Base-by-base conservation (phyloP, 441 rosid species). In the Aleurites moluccanus region DNA sequence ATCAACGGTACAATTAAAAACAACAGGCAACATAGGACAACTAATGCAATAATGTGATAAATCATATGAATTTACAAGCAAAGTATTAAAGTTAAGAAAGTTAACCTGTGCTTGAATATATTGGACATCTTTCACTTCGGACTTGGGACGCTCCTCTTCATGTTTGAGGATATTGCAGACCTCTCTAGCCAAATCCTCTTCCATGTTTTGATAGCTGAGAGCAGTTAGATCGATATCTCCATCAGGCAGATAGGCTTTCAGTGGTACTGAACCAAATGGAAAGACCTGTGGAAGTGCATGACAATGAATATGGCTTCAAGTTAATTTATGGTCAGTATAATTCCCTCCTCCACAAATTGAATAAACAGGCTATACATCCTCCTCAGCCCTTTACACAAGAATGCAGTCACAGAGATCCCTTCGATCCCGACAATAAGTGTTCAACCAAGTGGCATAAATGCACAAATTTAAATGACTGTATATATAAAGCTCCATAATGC, bases 201-300 rank as follows among this genome's bases (percentile, higher is more conserved):
- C 99, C 83, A 72, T 76, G 67, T 85, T 82, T 53, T 74, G 91
- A 77, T 82, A 84, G 77, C 89, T 78, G 57, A 93, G 82, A 35
- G 82, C 86, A 33, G 97, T 96, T 81, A 96, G 83, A 85, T 96
- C 99, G 65, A 96, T 91, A 80, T 93, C 99, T 75, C 99, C 99
- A 75, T 96, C 98, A 56, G 97, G 98, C 66, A 96, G 96, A 85
- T 92, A 96, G 7, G 98, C 88, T 86, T 91, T 93, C 68, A 96
- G 69, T 33, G 98, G 97, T 69, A 93, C 96, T 0, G 98, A 96
- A 63, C 99, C 99, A 87, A 90, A 92, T 65, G 96, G 84, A 80
- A 89, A 87, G 67, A 91, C 93, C 99, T 96, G 81, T 44, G 76
- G 79, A 76, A 78, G 70, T 60, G 59, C 72, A 78, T 21, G 38